Conservation (phyloP, 306 rosid species). For the Malus domestica region ASM211411v1 NC_041793.1:47506501-47507000, state of each 20-base stretch:
- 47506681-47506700: not conserved
- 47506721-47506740: not conserved
- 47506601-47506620: constrained; percentile 47
- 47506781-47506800: not conserved
- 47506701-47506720: not conserved
- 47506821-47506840: not conserved
- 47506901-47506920: not conserved
- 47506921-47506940: too few relatives aligned
- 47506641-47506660: not conserved
- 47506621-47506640: not conserved
- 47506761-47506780: not conserved
- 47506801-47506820: not conserved
- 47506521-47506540: too few relatives aligned
- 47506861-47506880: not conserved
- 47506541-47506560: too few relatives aligned
- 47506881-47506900: not conserved
- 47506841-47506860: not conserved
- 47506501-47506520: not conserved
- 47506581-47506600: constrained; percentile 44
- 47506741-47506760: too few relatives aligned
- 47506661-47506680: too few relatives aligned
- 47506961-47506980: too few relatives aligned
- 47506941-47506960: too few relatives aligned
- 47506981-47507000: too few relatives aligned
- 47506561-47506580: not conserved